These are phyloP conservation scores for Globisporangium takayamanum DNA, from an alignment of 352 stramenopile species.

Conservation along the genomic window DNA sequence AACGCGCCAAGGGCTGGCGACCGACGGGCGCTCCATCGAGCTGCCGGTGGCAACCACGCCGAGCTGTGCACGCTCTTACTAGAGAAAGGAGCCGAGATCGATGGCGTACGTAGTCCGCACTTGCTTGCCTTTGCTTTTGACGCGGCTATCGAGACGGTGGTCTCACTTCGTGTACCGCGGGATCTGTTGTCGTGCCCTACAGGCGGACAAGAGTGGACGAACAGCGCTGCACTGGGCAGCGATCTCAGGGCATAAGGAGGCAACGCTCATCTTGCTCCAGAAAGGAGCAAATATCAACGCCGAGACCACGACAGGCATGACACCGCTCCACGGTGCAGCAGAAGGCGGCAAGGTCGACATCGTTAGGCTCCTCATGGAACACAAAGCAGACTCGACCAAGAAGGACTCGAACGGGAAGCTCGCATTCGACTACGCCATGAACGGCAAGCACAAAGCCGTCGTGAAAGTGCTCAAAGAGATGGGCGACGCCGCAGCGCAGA, in stretches of 20 bases:
- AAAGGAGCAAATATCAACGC: slow-evolving; percentile 87
- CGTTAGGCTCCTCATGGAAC: slow-evolving; percentile 88
- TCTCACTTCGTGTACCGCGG: not conserved
- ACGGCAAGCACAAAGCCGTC: slow-evolving; percentile 89
- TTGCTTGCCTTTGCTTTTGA: too few relatives aligned
- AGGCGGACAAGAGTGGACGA: slow-evolving; percentile 90
- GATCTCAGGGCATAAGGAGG: slow-evolving; percentile 91
- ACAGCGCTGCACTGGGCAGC: slow-evolving; percentile 90
- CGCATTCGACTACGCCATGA: slow-evolving; percentile 89
- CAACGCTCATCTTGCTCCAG: slow-evolving; percentile 74
- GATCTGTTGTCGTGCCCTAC: not conserved
- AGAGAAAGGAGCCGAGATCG: slow-evolving; percentile 82
- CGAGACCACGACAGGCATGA: slow-evolving; percentile 88
- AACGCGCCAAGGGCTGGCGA: slow-evolving; percentile 84
- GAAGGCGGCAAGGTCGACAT: slow-evolving; percentile 90
- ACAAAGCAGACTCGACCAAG: slow-evolving; percentile 82
- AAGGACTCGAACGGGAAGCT: slow-evolving; percentile 90
- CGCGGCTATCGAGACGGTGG: not conserved
- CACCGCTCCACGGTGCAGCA: slow-evolving; percentile 80
- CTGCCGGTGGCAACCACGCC: slow-evolving; percentile 84
- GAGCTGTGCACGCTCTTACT: slow-evolving; percentile 84
- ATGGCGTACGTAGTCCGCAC: slow-evolving; percentile 44
- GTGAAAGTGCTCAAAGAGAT: slow-evolving; percentile 92
- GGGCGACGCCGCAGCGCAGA: slow-evolving; percentile 83
- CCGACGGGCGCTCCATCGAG: slow-evolving; percentile 81